Evolutionary conservation across 2,329 filamentous ascomycete genomes (phyloP).

Genomic region (Nemania sp.): DNA sequence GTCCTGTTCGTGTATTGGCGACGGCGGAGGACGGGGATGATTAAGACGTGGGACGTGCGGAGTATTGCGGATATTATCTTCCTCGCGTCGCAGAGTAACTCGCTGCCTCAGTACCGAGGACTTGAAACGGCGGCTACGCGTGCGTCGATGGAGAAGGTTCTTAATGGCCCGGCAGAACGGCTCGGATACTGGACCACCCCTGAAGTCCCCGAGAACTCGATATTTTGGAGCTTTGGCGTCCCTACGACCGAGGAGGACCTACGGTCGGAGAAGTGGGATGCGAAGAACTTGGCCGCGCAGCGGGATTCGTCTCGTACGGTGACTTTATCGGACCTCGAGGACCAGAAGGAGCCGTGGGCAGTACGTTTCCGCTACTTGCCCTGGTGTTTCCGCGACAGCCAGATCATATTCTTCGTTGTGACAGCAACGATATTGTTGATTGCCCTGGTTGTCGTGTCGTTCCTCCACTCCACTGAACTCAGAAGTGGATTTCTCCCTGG

Average conservation of each 20-base stretch:
- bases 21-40: conserved; percentile 69
- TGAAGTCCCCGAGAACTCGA: conserved; percentile 58
- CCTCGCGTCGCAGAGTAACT: conserved; percentile 79
- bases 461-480: conserved; percentile 69
- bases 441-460: conserved; percentile 77
- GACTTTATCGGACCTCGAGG: conserved; percentile 46
- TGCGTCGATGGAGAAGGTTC: conserved; percentile 55
- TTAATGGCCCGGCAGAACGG: conserved; percentile 65
- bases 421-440: conserved; percentile 63
- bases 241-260: conserved; percentile 34
- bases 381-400: conserved; percentile 71
- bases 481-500: conserved; percentile 71
- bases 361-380: conserved; percentile 71
- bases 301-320: conserved; percentile 34
- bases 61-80: conserved; percentile 81
- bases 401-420: conserved; percentile 68
- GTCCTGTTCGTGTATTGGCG: conserved; percentile 68
- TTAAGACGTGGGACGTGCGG: conserved; percentile 72
- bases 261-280: conserved; percentile 31
- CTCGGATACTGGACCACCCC: conserved; percentile 86
- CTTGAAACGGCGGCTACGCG: conserved; percentile 63
- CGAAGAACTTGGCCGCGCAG: conserved; percentile 35
- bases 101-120: conserved; percentile 70
- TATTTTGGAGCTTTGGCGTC: conserved; percentile 65
- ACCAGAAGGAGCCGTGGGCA: conserved; percentile 53